Evolutionary conservation across 179 eudicot genomes (phyloP).

Genomic region (Monotropa hypopitys): DNA sequence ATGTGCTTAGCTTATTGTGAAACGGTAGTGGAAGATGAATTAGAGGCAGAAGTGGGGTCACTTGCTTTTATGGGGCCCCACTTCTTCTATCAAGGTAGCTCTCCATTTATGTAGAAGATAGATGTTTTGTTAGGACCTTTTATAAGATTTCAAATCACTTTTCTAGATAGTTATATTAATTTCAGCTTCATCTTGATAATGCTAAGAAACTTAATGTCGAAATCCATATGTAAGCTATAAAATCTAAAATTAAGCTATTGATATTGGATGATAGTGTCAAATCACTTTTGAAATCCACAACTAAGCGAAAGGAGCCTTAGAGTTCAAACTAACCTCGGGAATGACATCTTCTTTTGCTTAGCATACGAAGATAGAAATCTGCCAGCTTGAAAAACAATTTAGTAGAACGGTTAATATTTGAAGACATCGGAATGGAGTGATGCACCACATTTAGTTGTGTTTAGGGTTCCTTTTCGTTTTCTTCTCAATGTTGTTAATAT

Average conservation of each 20-base stretch:
- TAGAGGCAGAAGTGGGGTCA: background rate
- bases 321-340: background rate
- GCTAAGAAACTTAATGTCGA: background rate
- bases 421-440: background rate
- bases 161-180: background rate
- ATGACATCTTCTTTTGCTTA: background rate
- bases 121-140: background rate
- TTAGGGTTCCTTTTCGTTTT: background rate
- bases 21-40: background rate
- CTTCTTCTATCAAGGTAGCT: too few species aligned
- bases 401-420: background rate
- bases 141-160: background rate
- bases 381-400: background rate
- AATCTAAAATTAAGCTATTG: background rate
- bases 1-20: background rate
- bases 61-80: too few species aligned
- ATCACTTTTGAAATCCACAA: background rate
- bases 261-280: background rate
- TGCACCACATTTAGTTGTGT: background rate
- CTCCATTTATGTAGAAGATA: too few species aligned
- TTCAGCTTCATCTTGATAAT: background rate
- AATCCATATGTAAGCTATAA: background rate
- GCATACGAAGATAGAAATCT: background rate
- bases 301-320: background rate
- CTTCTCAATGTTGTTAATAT: background rate